These are phyloP conservation scores for Xylariomycetidae sp. DNA, from an alignment of 2,329 filamentous ascomycete genomes.

Conservation along the genomic window DNA sequence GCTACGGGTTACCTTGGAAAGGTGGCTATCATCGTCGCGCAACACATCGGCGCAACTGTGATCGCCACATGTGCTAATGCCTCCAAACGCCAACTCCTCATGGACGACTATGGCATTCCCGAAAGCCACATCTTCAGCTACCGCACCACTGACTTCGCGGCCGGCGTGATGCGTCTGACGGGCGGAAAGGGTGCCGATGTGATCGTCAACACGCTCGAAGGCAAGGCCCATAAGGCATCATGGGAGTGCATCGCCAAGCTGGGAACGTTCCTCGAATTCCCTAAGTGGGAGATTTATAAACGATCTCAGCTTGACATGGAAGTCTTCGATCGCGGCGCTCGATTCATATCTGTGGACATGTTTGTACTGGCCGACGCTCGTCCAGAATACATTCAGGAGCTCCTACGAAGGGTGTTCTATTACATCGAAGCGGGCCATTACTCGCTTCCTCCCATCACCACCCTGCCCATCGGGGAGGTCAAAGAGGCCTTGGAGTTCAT, in stretches of 20 bases:
- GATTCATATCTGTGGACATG: slow-evolving; percentile 12
- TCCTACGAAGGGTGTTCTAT: no score
- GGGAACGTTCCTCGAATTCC: slow-evolving; percentile 29
- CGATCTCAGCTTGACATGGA: slow-evolving; percentile 31
- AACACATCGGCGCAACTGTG: slow-evolving; percentile 17
- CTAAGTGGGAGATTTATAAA: slow-evolving; percentile 25
- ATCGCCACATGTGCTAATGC: slow-evolving; percentile 24
- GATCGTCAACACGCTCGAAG: slow-evolving; percentile 21
- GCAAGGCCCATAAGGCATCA: slow-evolving; percentile 20
- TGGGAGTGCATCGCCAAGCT: slow-evolving; percentile 28
- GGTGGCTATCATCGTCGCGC: slow-evolving; percentile 15
- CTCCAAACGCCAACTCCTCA: slow-evolving; percentile 23
- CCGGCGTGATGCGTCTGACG: slow-evolving; percentile 17
- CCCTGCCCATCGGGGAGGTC: slow-evolving; percentile 19
- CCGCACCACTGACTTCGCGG: slow-evolving; percentile 19
- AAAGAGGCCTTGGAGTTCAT: slow-evolving; percentile 34
- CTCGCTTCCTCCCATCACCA: slow-evolving; percentile 8
- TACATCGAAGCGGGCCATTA: no score
- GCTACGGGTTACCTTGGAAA: slow-evolving; percentile 17
- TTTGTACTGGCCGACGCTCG: no score
- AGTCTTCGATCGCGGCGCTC: slow-evolving; percentile 23
- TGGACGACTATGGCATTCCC: slow-evolving; percentile 23
- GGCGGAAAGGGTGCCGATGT: slow-evolving; percentile 21
- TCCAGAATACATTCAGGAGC: no score
- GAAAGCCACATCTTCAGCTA: slow-evolving; percentile 24